Conservation (phyloP, 345 rosid species). For the Erucastrum elatum region DNA sequence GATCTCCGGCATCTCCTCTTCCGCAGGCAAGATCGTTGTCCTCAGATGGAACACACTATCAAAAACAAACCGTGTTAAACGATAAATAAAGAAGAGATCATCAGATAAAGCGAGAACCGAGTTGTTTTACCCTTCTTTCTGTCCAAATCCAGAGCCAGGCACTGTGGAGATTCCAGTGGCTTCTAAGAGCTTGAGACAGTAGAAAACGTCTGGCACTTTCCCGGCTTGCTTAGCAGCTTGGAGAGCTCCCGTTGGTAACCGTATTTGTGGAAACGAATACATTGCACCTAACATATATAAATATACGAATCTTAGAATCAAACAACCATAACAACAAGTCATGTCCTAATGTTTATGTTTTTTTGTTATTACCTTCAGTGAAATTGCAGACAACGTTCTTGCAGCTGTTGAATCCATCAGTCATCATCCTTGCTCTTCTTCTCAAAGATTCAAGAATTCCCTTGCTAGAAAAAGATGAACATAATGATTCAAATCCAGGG, state of each 20-base stretch:
- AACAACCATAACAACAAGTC: background rate
- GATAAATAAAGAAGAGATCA: background rate
- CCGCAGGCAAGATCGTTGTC: conserved; percentile 93
- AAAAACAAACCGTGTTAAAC: conserved; percentile 1
- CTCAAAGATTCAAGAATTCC: conserved; percentile 88
- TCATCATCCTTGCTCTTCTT: conserved; percentile 91
- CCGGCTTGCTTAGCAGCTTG: conserved; percentile 83
- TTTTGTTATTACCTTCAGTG: conserved; percentile 99
- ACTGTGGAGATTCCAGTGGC: conserved; percentile 99
- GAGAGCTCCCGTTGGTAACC: conserved; percentile 75
- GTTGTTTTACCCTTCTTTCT: conserved; percentile 79
- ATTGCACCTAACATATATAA: conserved; percentile 69
- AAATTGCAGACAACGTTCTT: conserved; percentile 91
- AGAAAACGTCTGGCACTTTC: conserved; percentile 92
- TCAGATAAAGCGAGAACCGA: background rate
- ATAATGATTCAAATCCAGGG: background rate
- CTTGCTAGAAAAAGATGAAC: conserved; percentile 50
- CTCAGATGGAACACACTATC: conserved; percentile 86
- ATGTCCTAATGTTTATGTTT: too few relatives aligned
- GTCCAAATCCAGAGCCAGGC: conserved; percentile 99
- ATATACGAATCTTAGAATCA: background rate
- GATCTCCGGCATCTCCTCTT: conserved; percentile 94
- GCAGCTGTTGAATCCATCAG: conserved; percentile 99
- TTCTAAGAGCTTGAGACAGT: conserved; percentile 94
- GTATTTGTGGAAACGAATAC: conserved; percentile 98